phyloP scores from a whole-genome alignment of 441 rosid species.

The Erodium chrysanthum region DNA sequence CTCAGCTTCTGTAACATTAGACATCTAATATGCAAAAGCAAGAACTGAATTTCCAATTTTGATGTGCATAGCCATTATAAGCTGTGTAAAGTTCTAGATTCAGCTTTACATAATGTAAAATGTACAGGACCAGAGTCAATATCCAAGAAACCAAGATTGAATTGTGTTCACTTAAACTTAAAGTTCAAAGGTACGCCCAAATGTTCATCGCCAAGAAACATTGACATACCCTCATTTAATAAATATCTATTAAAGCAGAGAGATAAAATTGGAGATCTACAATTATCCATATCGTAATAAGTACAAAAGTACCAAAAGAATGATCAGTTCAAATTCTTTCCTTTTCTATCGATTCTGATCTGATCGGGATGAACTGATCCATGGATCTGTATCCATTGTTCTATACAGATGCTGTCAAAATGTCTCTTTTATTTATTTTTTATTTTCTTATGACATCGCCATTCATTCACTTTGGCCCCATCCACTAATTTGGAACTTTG shows the following conservation, averaged over 20 bases:
- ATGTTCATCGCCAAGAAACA: neutral
- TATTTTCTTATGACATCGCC: neutral
- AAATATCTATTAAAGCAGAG: neutral
- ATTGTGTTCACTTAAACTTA: neutral
- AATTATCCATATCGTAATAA: neutral
- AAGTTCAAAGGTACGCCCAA: neutral
- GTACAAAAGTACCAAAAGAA: neutral
- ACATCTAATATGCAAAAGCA: neutral
- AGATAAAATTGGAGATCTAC: neutral
- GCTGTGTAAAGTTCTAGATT: neutral
- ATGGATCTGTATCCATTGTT: neutral
- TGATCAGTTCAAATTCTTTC: neutral
- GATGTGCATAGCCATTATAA: neutral
- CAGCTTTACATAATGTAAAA: neutral
- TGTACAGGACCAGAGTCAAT: neutral
- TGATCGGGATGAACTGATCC: neutral
- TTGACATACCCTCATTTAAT: neutral
- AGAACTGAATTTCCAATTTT: neutral
- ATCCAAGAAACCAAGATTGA: neutral
- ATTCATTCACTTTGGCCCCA: neutral
- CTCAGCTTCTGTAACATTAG: neutral
- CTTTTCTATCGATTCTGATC: neutral
- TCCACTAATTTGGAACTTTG: conserved; percentile 2
- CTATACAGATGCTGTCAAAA: neutral
- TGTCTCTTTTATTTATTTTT: neutral